Evolutionary conservation across 83 land plant species (phyloP).

Genomic region (Diphasiastrum complanatum): DNA sequence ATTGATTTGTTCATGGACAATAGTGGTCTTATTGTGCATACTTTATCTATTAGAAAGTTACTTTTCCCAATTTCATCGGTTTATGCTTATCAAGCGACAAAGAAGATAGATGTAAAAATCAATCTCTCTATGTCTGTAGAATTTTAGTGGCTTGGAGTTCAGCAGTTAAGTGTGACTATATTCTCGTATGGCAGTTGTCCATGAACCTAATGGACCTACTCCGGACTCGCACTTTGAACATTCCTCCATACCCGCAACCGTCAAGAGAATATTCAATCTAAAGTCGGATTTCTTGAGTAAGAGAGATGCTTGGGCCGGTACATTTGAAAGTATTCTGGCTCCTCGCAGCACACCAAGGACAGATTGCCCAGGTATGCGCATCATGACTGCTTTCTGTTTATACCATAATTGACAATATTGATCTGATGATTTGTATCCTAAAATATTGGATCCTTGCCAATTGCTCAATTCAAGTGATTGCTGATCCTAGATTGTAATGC

Average conservation of each 20-base stretch:
- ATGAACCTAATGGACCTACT: slow-evolving; percentile 47
- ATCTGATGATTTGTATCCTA: neutral
- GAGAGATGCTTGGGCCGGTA: slow-evolving; percentile 90
- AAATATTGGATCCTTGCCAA: neutral
- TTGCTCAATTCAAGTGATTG: no score
- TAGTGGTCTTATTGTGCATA: neutral
- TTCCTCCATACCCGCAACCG: slow-evolving; percentile 80
- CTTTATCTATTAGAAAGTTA: neutral
- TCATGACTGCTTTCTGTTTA: neutral
- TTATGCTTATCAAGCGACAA: no score
- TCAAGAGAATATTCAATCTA: slow-evolving; percentile 74
- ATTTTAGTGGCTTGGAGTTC: neutral
- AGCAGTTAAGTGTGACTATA: neutral
- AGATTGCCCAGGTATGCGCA: slow-evolving; percentile 62
- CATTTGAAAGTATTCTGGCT: slow-evolving; percentile 51
- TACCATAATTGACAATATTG: neutral
- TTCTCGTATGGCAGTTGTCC: slow-evolving; percentile 46
- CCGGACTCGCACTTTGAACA: slow-evolving; percentile 73
- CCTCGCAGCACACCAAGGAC: slow-evolving; percentile 47
- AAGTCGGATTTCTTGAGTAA: slow-evolving; percentile 50
- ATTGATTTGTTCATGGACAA: neutral
- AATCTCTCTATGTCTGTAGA: neutral
- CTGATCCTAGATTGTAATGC: no score
- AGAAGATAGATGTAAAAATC: neutral
- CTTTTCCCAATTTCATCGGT: neutral